phyloP scores from a whole-genome alignment of 2,329 filamentous ascomycete genomes.

The Penicillium paneum region DNA sequence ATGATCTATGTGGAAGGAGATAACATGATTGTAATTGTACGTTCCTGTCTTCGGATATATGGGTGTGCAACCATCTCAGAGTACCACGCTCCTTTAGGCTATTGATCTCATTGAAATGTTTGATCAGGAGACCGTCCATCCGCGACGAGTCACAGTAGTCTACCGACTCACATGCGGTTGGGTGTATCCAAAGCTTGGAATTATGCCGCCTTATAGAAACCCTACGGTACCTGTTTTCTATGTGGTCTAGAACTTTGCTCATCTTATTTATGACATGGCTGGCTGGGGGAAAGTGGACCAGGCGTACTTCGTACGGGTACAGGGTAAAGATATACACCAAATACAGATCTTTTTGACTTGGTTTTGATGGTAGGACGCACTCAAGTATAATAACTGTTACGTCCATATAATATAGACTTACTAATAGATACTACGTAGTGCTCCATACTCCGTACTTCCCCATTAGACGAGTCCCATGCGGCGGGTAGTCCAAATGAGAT shows the following conservation, averaged over 20 bases:
- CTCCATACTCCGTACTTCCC: background rate
- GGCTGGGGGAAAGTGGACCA: background rate
- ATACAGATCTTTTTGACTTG: background rate
- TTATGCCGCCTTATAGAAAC: background rate
- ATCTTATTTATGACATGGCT: background rate
- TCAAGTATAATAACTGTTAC: too few species aligned
- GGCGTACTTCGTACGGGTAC: background rate
- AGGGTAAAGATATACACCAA: background rate
- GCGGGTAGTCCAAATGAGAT: background rate
- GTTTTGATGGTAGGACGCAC: background rate
- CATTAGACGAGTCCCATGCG: constrained; percentile 14
- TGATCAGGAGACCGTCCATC: background rate
- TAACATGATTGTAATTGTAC: background rate
- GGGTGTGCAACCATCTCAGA: background rate
- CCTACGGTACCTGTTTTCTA: background rate
- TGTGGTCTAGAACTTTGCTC: background rate
- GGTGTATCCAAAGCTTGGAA: background rate
- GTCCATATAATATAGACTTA: background rate
- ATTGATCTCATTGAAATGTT: background rate
- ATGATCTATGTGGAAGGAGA: background rate
- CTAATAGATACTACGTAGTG: too few species aligned
- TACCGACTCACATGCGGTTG: background rate
- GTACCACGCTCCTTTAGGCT: background rate
- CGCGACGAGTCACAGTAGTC: background rate
- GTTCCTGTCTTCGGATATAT: background rate